A percentile compares a stretch with the other conserved stretches of the same genome.
Conservation (phyloP, 495 filamentous ascomycete genomes). For the Xylaria bambusicola region DNA sequence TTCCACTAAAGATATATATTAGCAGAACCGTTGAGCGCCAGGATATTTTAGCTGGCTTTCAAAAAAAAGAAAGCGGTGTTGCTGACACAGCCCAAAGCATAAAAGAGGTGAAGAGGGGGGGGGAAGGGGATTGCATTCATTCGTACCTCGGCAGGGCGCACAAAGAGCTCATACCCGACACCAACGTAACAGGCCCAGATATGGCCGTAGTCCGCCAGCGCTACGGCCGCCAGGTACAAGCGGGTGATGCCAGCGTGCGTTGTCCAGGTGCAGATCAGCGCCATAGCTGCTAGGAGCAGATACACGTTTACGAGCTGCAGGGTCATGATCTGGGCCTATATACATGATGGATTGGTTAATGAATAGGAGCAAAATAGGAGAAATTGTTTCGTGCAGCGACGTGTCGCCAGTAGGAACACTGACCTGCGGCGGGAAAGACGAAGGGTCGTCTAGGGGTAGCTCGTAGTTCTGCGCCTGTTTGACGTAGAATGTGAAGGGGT, state of each 20-base stretch:
- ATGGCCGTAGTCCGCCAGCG: constrained; percentile 64
- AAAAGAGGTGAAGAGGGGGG: neutral
- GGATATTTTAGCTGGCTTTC: too few species aligned
- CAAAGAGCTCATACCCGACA: constrained; percentile 52
- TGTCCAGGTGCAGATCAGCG: constrained; percentile 54
- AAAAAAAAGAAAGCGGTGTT: too few species aligned
- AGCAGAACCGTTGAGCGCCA: too few species aligned
- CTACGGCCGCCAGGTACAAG: constrained; percentile 56
- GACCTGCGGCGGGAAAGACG: constrained; percentile 16
- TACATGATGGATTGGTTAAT: constrained; percentile 17
- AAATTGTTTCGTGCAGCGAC: neutral
- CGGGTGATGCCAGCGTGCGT: constrained; percentile 53
- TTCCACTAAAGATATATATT: too few species aligned
- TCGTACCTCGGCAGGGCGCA: constrained; percentile 34
- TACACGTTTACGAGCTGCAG: constrained; percentile 63
- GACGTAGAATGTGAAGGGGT: constrained; percentile 52
- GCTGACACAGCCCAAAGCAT: too few species aligned
- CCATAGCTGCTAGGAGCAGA: constrained; percentile 55
- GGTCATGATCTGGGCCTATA: constrained; percentile 52
- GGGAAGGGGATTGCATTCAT: too few species aligned
- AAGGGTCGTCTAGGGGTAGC: constrained; percentile 3
- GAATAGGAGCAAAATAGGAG: neutral
- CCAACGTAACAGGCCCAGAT: constrained; percentile 56
- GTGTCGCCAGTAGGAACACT: neutral
- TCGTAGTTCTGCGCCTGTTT: constrained; percentile 47